Base-by-base conservation (phyloP, 441 rosid species). In the Adansonia madagascariensis region DNA sequence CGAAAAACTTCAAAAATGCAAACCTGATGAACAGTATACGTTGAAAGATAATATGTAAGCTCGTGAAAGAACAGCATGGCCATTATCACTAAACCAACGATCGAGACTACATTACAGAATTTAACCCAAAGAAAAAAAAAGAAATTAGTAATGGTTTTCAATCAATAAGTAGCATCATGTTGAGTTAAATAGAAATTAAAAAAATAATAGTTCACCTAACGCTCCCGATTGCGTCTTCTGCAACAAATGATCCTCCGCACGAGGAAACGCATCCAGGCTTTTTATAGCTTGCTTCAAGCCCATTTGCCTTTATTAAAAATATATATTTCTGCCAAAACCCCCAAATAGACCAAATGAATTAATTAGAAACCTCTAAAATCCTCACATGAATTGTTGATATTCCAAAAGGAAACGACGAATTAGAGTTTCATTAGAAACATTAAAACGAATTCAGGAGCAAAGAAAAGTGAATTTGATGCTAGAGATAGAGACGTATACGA, bases 181-280 rank as follows among this genome's bases (percentile, higher is more conserved):
- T 17, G 0, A 71, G 60, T 27, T 50, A 9, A 50, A 50, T 3
- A 27, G 43, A 53, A 71, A 53, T 35, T 53, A 53, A 53, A n/a
- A 71, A 50, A 8, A 27, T 52, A 20, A 35, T 17, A 70, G 50
- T 35, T 71, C 75, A 96, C 99, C 99, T n/a, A 94, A 74, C 39
- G 98, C 99, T 22, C 99, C 99, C 15, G 98, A 90, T 83, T 89
- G 95, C 9, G 99, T 96, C 80, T 94, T 93, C 85, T 85, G 98
- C 84, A 96, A 10, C 87, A 93, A 82, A 78, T 96, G 99, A 22
- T 96, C 99, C 88, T 96, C 98, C 4, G 99, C 92, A 7, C 98
- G 96, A 74, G 99, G 98, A 76, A 94, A 96, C 4, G 99, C 99
- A 80, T 96, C 98, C 14, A 94, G 78, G 84, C 91, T 85, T 90